Base-by-base conservation (phyloP, 306 rosid species). In the Carpinus fangiana region DNA sequence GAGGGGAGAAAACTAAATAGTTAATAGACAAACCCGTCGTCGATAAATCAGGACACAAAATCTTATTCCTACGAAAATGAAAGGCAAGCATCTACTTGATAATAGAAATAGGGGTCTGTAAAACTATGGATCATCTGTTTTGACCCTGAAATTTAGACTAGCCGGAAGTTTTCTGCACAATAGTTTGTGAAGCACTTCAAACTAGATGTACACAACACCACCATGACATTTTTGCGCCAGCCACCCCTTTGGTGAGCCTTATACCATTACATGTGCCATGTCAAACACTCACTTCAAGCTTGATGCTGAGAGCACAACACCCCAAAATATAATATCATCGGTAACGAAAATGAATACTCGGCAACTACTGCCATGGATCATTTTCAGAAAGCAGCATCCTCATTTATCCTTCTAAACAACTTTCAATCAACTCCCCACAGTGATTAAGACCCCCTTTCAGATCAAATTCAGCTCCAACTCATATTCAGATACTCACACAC, bases 361-460 rank as follows among this genome's bases (percentile, higher is more conserved):
- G 64, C 14, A 72, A 82, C 77, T 73, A 86, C 84, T 78, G 70
- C 70, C 16, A 20, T 28, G 57, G 57, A 79, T 59, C 50, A 26
- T 51, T 64, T 76, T 51, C 60, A 72, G 26, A 14, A 62, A 75
- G 82, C 47, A 34, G 28, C 31, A 69, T 12, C 74, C 52, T 57
- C 59, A 4, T 56, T 45, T 45, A 72, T 78, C 79, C 79, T 74
- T 18, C 67, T 53, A 82, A 75, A 66, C 81, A 72, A 71, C 79
- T 62, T 81, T 71, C 82, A 78, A 74, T 69, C 70, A 82, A 67
- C 57, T 83, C 80, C 54, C 87, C 73, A 36, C 12, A 34, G 62
- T 81, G 78, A 78, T 23, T 73, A 73, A 76, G 76, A 21, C 23
- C 88, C 84, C 84, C 68, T 59, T 73, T 79, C 75, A 74, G 70